Base-by-base conservation (phyloP, 208 protist genomes). In the Leishmania mexicana region DNA sequence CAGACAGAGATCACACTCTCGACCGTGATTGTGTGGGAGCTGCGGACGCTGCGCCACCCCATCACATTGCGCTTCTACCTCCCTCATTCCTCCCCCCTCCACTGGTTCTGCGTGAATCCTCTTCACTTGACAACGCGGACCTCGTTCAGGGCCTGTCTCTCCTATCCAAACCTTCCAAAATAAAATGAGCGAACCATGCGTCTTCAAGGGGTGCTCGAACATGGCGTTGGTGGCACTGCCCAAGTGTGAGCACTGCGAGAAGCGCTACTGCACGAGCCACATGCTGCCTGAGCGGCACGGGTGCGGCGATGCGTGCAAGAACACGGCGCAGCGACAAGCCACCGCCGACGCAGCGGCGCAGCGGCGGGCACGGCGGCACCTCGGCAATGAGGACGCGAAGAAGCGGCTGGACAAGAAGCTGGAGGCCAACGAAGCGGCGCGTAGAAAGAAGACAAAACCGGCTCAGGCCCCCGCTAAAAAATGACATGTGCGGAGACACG, bases 211-310 rank as follows among this genome's bases (percentile, higher is more conserved):
- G 0, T 92, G 88, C 80, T 68, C 54, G 13, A 87, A 78, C 57
- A 85, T 91, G 83, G 89, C 89, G n/a, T 87, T 94, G 28, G 17
- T 86, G 4, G 90, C 76, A 13, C 78, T 97, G 21, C 94, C 94
- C 11, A 72, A 80, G 54, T 97, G 94, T 70, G 87, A 94, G 47
- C 89, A 89, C 83, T 97, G 94, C 80, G 65, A 87, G 31, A 81
- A 85, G 54, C 88, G 91, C 40, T 93, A 90, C 84, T 97, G 94
- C 81, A 94, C 92, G 0, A 51, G 76, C n/a, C 94, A 97, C 80
- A 83, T 97, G 83, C 85, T 95, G 47, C 94, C 94, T 7, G 92
- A 97, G 67, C 86, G 90, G n/a, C 94, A 97, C 79, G 94, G 94
- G n/a, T 97, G 94, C 77, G 87, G 91, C 0, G 88, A 94, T 75